These are phyloP conservation scores for Ceriops decandra DNA, from an alignment of 345 rosid species.

Conservation along the genomic window DNA sequence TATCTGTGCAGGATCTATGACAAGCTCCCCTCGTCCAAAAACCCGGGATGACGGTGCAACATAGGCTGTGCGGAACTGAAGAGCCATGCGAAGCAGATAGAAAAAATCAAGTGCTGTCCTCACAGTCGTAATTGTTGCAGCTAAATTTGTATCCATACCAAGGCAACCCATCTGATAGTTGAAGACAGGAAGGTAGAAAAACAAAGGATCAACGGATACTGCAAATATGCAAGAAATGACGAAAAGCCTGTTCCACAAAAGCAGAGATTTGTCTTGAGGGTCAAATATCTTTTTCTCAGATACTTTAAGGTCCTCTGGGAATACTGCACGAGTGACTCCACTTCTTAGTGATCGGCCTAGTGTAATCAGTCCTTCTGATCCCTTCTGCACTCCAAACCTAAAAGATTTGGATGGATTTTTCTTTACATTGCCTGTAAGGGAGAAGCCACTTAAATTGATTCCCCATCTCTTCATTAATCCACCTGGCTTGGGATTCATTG, in stretches of 20 bases:
- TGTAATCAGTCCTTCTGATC: constrained; percentile 56
- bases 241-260: constrained; percentile 75
- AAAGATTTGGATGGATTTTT: constrained; percentile 52
- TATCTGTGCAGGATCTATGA: constrained; percentile 74
- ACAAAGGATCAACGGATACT: constrained; percentile 76
- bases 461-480: constrained; percentile 37
- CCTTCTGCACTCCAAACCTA: constrained; percentile 46
- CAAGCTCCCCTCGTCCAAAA: constrained; percentile 94
- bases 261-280: constrained; percentile 76
- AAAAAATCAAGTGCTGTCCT: constrained; percentile 60
- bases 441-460: constrained; percentile 37
- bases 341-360: constrained; percentile 48
- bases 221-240: constrained; percentile 68
- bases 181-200: constrained; percentile 75
- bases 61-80: constrained; percentile 79
- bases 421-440: constrained; percentile 27
- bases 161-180: constrained; percentile 47
- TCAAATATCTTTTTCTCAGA: constrained; percentile 63
- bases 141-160: constrained; percentile 52
- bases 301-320: constrained; percentile 76
- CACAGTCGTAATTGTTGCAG: constrained; percentile 51
- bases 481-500: constrained; percentile 38
- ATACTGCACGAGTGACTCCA: constrained; percentile 57
- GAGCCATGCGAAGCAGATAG: constrained; percentile 61
- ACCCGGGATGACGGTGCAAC: constrained; percentile 89